Percentiles rank a stretch among this genome's conserved stretches.
Conservation (phyloP, 208 protist species). For the Wallacemonas rigidus region DNA sequence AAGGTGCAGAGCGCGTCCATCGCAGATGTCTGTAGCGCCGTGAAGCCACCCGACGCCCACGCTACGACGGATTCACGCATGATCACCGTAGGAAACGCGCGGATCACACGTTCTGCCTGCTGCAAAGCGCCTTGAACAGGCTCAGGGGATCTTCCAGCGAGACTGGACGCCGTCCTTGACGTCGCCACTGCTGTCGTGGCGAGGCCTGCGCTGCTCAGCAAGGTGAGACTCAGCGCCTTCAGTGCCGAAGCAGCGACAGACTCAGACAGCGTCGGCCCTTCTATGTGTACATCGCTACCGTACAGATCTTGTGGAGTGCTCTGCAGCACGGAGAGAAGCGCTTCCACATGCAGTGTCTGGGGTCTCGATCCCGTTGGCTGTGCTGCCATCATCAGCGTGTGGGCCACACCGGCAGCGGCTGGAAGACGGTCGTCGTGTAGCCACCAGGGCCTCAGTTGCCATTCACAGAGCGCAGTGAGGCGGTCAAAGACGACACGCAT, state of each 20-base stretch:
- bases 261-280: conserved; percentile 2
- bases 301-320: conserved; percentile 1
- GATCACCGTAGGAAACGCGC: conserved; percentile 1
- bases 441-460: conserved; percentile 5
- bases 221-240: background rate
- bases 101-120: conserved; percentile 1
- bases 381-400: no score
- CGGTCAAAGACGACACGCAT: conserved; percentile 15
- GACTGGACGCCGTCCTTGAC: no score
- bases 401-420: no score
- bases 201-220: no score
- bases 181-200: no score
- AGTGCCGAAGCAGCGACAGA: conserved; percentile 1
- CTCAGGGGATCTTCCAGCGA: no score
- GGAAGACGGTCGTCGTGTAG: background rate
- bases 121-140: background rate
- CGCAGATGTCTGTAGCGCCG: background rate
- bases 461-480: conserved; percentile 23
- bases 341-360: background rate
- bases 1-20: background rate
- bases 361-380: background rate
- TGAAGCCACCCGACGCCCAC: background rate
- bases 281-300: background rate
- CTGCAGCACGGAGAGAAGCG: background rate
- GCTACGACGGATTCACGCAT: background rate